Evolutionary conservation across 768 basidiomycete species (phyloP).

Genomic region (Naematelia encephala): DNA sequence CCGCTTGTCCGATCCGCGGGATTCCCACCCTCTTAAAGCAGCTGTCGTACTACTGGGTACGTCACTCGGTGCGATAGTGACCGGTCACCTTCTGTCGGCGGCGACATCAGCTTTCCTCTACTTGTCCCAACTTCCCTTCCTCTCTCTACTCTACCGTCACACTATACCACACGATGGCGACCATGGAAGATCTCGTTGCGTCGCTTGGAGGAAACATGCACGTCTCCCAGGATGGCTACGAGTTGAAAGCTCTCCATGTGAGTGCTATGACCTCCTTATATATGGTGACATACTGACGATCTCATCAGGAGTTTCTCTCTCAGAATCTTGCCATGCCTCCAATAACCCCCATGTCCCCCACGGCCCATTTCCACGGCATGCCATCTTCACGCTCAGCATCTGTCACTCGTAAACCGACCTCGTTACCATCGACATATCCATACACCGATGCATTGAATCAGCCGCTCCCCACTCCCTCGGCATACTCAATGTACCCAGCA

Average conservation of each 20-base stretch:
- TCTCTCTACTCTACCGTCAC: not conserved
- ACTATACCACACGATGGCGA: conserved; percentile 13
- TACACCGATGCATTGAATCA: conserved; percentile 2
- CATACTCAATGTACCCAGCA: not conserved
- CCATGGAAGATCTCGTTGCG: conserved; percentile 37
- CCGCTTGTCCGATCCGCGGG: too few species aligned
- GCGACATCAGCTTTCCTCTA: not conserved
- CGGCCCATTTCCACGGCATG: conserved; percentile 11
- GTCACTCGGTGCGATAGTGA: too few species aligned
- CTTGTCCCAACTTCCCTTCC: not conserved
- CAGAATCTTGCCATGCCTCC: conserved; percentile 18
- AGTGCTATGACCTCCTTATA: conserved; percentile 5
- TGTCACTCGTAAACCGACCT: conserved; percentile 16
- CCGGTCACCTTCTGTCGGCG: too few species aligned
- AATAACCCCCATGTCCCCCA: conserved; percentile 10
- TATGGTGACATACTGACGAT: not conserved
- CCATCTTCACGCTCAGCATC: conserved; percentile 28
- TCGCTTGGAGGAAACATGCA: conserved; percentile 31
- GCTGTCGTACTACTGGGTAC: too few species aligned
- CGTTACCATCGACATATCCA: conserved; percentile 15
- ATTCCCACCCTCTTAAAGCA: too few species aligned
- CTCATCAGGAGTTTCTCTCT: conserved; percentile 24
- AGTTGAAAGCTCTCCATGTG: conserved; percentile 37
- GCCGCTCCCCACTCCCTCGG: conserved; percentile 5
- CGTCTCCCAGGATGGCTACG: conserved; percentile 34